Evolutionary conservation across 2,329 filamentous ascomycete genomes (phyloP), one percentile per base, ranked within the genome.

Genomic region (Coniochaeta sp.): DNA sequence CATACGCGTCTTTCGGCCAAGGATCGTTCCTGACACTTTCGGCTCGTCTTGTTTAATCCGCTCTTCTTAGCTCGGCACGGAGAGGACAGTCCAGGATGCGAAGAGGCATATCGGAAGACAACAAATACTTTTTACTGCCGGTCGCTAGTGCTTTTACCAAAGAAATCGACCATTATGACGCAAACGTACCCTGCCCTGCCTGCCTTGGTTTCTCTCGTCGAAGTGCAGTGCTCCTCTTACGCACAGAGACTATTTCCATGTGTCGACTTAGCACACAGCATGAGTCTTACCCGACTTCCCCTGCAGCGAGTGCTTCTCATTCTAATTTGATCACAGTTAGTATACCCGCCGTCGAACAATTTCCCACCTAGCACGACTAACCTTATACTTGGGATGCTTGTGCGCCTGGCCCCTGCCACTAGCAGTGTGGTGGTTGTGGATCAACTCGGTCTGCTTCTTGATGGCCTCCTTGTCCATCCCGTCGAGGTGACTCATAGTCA

Each of bases 201-300:
- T 36, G 12, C 34, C 34, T 4, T 43, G n/a, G 14, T 43, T 9
- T 11, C 38, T 47, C 43, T 47, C 43, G 4, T 24, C n/a, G 12
- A 24, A 14, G 4, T 24, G 11, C 14, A 8, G 9, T 24, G 1
- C 19, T 47, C 22, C 11, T 6, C 22, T 47, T 3, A 22, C 9
- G 3, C 19, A 24, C n/a, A 47, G 12, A 11, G 4, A 24, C 43
- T 24, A 22, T 24, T 47, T 19, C 43, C 19, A 47, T 12, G 12
- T 19, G 19, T 19, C 43, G 11, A 14, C 43, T 47, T 57, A 96
- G 76, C 93, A 97, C 62, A 96, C 80, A 43, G 85, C 88, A 74
- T 96, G 93, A 1, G 91, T 93, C 84, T 97, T 97, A 60, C 91
- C 93, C 61, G 85, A 84, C 84, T 95, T 93, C 17, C 90, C 93